A percentile compares a stretch with the other conserved stretches of the same genome.
These are phyloP conservation scores for Phytophthora hibernalis DNA, from an alignment of 352 stramenopile species.

Conservation along the genomic window DNA sequence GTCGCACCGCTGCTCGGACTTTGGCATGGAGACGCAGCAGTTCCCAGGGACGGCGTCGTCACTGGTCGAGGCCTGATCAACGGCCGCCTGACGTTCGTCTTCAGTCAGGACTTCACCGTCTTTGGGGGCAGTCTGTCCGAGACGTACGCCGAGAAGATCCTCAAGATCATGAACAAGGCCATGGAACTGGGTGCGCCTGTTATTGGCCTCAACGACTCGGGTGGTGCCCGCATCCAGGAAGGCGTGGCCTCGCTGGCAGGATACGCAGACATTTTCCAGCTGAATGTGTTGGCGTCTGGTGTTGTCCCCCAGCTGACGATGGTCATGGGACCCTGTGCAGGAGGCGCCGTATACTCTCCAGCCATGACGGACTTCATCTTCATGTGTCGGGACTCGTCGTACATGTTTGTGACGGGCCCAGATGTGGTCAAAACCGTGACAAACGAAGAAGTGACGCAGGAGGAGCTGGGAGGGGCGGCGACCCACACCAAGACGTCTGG, in stretches of 20 bases:
- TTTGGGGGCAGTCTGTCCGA: slow-evolving; percentile 96
- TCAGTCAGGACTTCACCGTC: slow-evolving; percentile 98
- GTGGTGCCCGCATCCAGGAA: slow-evolving; percentile 98
- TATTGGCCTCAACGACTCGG: slow-evolving; percentile 98
- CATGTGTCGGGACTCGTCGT: slow-evolving; percentile 97
- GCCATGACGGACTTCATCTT: slow-evolving; percentile 99
- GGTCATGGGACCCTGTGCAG: slow-evolving; percentile 98
- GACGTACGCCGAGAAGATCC: slow-evolving; percentile 98
- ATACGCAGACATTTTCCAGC: slow-evolving; percentile 99
- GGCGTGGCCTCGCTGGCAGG: slow-evolving; percentile 96
- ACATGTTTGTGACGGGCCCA: slow-evolving; percentile 99
- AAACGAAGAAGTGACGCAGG: slow-evolving; percentile 96
- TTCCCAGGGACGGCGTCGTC: slow-evolving; percentile 96
- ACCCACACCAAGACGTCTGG: slow-evolving; percentile 97
- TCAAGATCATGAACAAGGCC: slow-evolving; percentile 99
- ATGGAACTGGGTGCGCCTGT: slow-evolving; percentile 95
- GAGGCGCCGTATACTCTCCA: slow-evolving; percentile 95
- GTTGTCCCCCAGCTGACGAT: slow-evolving; percentile 97
- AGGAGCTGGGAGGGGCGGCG: slow-evolving; percentile 93
- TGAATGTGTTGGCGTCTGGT: slow-evolving; percentile 95
- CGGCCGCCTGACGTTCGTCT: slow-evolving; percentile 96
- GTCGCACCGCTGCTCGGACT: slow-evolving; percentile 96
- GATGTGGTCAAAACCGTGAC: slow-evolving; percentile 99
- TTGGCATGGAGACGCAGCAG: slow-evolving; percentile 95
- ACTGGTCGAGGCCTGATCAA: slow-evolving; percentile 95